Conservation (phyloP, 75 land plant genomes). For the Adiantum capillusveneris region DNA sequence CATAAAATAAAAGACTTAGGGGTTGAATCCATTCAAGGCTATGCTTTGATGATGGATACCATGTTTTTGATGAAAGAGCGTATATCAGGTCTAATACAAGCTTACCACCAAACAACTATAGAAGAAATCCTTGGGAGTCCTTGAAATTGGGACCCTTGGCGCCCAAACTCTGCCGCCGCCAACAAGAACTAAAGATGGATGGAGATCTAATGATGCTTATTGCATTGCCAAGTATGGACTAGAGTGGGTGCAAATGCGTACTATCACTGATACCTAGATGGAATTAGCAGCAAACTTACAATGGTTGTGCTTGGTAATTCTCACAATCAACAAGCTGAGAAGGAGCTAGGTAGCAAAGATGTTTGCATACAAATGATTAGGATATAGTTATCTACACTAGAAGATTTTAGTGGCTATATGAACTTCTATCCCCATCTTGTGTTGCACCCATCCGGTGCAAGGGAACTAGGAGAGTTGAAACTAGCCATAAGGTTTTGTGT, state of each 20-base stretch:
- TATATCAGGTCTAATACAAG: constrained; percentile 30
- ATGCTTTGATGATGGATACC: constrained; percentile 44
- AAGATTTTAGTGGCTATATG: constrained; percentile 44
- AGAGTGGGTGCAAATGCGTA: constrained; percentile 45
- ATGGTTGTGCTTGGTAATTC: constrained; percentile 66
- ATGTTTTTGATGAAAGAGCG: constrained; percentile 39
- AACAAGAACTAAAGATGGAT: constrained; percentile 29
- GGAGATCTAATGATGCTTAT: constrained; percentile 38
- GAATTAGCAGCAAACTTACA: constrained; percentile 56
- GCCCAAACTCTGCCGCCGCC: constrained; percentile 27
- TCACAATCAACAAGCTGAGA: constrained; percentile 12
- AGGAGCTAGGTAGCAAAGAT: constrained; percentile 15
- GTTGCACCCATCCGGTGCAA: constrained; percentile 56
- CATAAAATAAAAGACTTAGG: constrained; percentile 66
- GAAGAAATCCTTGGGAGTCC: constrained; percentile 34
- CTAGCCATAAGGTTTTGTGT: constrained; percentile 53
- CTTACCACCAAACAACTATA: constrained; percentile 38
- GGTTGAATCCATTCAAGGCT: constrained; percentile 17
- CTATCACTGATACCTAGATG: constrained; percentile 36
- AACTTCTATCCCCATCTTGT: too few relatives aligned
- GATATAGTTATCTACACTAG: constrained; percentile 56
- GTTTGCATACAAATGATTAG: constrained; percentile 54
- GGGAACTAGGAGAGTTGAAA: constrained; percentile 74
- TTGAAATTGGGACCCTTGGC: constrained; percentile 33
- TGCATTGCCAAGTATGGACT: constrained; percentile 48